Conservation (phyloP, 139 green algal species). For the Picochlorum sp. region DNA sequence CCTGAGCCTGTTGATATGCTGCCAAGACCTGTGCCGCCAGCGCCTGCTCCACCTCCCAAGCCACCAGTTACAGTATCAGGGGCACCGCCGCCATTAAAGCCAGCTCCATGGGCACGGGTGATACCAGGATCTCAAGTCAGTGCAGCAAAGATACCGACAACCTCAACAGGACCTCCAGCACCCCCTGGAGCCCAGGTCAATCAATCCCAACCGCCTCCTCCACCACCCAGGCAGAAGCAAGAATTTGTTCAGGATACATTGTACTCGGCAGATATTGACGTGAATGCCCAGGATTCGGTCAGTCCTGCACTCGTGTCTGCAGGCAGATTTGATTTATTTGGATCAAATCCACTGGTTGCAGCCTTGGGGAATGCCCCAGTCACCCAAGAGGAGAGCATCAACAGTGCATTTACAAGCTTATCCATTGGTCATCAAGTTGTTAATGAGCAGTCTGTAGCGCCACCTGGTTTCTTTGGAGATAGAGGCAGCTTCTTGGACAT, state of each 20-base stretch:
- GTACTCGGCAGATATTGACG: too few species aligned
- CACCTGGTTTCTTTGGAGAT: not conserved
- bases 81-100: conserved; percentile 10
- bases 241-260: not conserved
- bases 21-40: not conserved
- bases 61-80: not conserved
- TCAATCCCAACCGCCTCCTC: not conserved
- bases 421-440: not conserved
- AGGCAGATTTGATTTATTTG: not conserved
- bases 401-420: not conserved
- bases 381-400: not conserved
- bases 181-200: not conserved
- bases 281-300: too few species aligned
- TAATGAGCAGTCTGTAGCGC: not conserved
- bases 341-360: not conserved
- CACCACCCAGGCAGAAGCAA: not conserved
- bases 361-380: not conserved
- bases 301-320: too few species aligned
- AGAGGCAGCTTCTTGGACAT: not conserved
- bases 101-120: conserved; percentile 15
- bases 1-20: not conserved
- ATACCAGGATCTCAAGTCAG: not conserved
- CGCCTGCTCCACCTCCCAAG: not conserved
- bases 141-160: too few species aligned
- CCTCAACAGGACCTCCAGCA: too few species aligned